Evolutionary conservation across 208 protist genomes (phyloP).

Genomic region (Trypanosoma brucei): DNA sequence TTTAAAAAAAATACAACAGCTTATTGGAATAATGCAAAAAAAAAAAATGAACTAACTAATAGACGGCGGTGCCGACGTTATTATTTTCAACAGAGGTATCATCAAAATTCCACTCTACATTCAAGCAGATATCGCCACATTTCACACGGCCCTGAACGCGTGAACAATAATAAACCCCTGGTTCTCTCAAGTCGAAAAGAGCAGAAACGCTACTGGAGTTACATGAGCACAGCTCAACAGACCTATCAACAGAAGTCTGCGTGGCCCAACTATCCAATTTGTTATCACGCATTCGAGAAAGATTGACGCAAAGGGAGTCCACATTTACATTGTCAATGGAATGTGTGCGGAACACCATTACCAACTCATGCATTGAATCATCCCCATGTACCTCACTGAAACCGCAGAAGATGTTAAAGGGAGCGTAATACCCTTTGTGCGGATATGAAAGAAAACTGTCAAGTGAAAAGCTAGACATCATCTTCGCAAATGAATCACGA

Average conservation of each 20-base stretch:
- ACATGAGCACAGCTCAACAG: constrained; percentile 5
- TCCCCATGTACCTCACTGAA: constrained; percentile 15
- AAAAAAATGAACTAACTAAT: background rate
- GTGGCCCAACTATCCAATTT: background rate
- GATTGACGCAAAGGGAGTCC: constrained; percentile 9
- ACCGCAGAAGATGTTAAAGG: constrained; percentile 22
- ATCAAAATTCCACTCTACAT: constrained; percentile 25
- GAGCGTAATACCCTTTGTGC: constrained; percentile 16
- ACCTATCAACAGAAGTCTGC: background rate
- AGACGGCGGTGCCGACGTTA: too few species aligned
- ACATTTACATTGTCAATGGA: constrained; percentile 16
- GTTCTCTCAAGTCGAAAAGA: constrained; percentile 22
- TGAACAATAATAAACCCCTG: constrained; percentile 37
- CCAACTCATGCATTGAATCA: constrained; percentile 4
- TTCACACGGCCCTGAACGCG: constrained; percentile 28
- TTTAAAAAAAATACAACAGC: too few species aligned
- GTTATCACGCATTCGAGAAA: constrained; percentile 8
- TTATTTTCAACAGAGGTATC: background rate
- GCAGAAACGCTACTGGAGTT: background rate
- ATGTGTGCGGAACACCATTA: constrained; percentile 14
- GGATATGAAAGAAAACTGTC: constrained; percentile 15
- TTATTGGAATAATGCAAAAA: background rate
- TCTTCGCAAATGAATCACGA: constrained; percentile 8
- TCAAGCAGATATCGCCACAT: constrained; percentile 16
- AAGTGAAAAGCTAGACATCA: background rate